phyloP scores from a whole-genome alignment of 176 grass and related monocot genomes.

The Phragmites australis region DNA sequence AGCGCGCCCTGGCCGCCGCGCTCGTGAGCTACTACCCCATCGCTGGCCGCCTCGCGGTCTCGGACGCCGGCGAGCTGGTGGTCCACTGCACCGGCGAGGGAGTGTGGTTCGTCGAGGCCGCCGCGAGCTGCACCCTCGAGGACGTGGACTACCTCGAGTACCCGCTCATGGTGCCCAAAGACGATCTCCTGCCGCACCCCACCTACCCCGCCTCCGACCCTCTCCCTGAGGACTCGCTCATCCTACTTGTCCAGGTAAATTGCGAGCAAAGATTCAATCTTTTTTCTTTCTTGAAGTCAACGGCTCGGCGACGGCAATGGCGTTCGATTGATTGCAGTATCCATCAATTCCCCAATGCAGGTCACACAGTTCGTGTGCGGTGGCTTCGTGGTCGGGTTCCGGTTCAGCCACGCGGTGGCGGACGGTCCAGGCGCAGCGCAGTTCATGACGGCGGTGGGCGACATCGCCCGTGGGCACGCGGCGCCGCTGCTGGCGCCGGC shows the following conservation, averaged over 20 bases:
- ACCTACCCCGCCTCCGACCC: slow-evolving; percentile 33
- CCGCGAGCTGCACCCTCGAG: slow-evolving; percentile 52
- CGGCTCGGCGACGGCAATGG: slow-evolving; percentile 26
- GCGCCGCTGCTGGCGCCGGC: slow-evolving; percentile 44
- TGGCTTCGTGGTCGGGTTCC: slow-evolving; percentile 85
- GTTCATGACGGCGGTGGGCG: slow-evolving; percentile 69
- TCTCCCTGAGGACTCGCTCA: slow-evolving; percentile 53
- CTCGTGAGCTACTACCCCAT: slow-evolving; percentile 86
- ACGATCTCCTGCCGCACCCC: slow-evolving; percentile 70
- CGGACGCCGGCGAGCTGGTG: slow-evolving; percentile 48
- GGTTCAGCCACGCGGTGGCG: slow-evolving; percentile 71
- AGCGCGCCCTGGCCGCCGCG: slow-evolving; percentile 49
- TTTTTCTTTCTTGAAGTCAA: slow-evolving; percentile 24
- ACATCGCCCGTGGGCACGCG: slow-evolving; percentile 50
- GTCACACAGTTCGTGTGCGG: slow-evolving; percentile 81
- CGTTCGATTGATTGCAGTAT: not conserved
- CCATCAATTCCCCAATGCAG: slow-evolving; percentile 46
- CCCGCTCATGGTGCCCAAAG: slow-evolving; percentile 77
- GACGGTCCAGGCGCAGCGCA: slow-evolving; percentile 78
- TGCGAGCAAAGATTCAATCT: not conserved
- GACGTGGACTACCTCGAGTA: slow-evolving; percentile 88
- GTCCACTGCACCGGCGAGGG: slow-evolving; percentile 77
- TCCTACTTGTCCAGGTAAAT: slow-evolving; percentile 85
- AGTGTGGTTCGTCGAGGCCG: slow-evolving; percentile 84
- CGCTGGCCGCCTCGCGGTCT: slow-evolving; percentile 56